Conservation (phyloP, 148 eudicot genomes). For the Vaccinium myrtillus region DNA sequence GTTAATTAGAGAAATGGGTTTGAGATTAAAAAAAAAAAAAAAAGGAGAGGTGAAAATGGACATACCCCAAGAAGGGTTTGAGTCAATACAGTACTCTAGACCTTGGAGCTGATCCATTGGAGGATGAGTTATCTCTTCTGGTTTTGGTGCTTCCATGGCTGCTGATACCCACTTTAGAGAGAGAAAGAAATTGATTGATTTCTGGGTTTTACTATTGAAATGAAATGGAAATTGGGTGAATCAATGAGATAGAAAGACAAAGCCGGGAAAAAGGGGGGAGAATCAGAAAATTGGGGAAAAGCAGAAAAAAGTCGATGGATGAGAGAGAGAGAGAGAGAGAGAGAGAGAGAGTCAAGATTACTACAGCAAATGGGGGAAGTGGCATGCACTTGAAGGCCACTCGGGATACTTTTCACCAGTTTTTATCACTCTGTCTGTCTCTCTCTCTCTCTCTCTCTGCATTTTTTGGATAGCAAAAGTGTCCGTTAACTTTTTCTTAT, state of each 20-base stretch:
- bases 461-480: conserved; percentile 27
- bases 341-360: not conserved
- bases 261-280: conserved; percentile 16
- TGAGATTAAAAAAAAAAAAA: not conserved
- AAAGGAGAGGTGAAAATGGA: not conserved
- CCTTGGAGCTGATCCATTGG: conserved; percentile 97
- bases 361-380: not conserved
- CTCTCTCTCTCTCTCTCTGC: conserved; percentile 10
- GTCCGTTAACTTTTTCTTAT: conserved; percentile 54
- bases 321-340: conserved; percentile 19
- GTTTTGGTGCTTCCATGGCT: conserved; percentile 64
- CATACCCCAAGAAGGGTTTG: conserved; percentile 94
- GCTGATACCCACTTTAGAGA: conserved; percentile 17
- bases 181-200: not conserved
- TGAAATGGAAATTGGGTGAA: conserved; percentile 10
- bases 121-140: conserved; percentile 84
- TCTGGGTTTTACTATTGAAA: conserved; percentile 8
- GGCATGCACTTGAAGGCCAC: conserved; percentile 30
- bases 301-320: conserved; percentile 30
- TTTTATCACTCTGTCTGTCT: not conserved
- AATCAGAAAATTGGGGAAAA: conserved; percentile 20
- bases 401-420: not conserved
- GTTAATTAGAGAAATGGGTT: not conserved
- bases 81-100: conserved; percentile 94
- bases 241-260: conserved; percentile 26